Evolutionary conservation across 2,329 filamentous ascomycete genomes (phyloP), one percentile per base, ranked within the genome.

Genomic region (Graphium sp.): DNA sequence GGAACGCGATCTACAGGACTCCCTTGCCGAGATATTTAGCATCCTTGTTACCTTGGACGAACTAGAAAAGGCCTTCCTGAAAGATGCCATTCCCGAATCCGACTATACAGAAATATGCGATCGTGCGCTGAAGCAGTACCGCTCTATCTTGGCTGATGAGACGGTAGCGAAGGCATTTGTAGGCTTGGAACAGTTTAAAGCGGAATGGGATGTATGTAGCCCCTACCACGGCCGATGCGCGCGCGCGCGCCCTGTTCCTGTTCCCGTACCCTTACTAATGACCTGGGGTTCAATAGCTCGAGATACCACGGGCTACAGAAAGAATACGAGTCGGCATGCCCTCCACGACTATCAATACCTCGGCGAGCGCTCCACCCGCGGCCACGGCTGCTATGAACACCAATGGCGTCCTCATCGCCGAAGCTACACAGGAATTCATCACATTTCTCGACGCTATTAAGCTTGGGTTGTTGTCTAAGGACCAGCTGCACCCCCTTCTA

Each of bases 41-140:
- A 95, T 98, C 39, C 87, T 98, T 21, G 70, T 94, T 35, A 95
- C 89, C 0, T 62, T 98, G 4, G 89, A 98, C 47, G 84, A 91
- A 37, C 68, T 98, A 2, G 89, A 98, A 46, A 93, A 91, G 50
- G 91, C 87, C 1, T 98, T 93, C 46, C 69, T 98, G 22, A 91
- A 93, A 46, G 89, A 98, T 60, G 87, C 84, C 14, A 77, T 98
- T 28, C 71, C 79, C 5, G 89, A 95, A 53, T 65, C 66, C 29
- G 87, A 94, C 44, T 98, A 98, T 51, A 92, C 85, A 2, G 89
- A 95, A 47, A 93, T 89, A 39, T 98, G 91, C 60, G 81, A 85
- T 46, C 73, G 89, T 22, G 69, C 93, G 34, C 55, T 98, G 41
- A 91, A 93, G 54, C 89, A 98, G 56, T 98, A 98, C 62, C 92